Evolutionary conservation across 1,284 basidiomycete genomes (phyloP), one percentile per base, ranked within the genome.

Genomic region (Coriolopsis trogii): DNA sequence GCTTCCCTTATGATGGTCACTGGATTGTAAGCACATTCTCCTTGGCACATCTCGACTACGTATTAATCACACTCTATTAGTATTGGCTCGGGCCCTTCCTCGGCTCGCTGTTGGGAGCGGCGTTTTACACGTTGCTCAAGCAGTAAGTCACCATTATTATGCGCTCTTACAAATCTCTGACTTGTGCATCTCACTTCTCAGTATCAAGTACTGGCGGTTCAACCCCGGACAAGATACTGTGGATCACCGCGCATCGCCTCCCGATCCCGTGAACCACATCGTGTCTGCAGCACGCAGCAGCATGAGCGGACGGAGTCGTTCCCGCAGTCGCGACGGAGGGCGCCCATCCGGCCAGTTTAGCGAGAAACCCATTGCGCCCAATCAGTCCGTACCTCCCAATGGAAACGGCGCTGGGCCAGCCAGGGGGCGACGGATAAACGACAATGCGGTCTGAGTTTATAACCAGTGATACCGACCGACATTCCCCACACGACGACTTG

Each of bases 61-160:
- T 16, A 23, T 40, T 28, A 21, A 26, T 43, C 3, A 9, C 41
- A 21, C 28, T 24, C 2, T 12, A 7, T n/a, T 33, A 71, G 52
- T 84, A 79, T 57, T 85, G 8, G 87, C 84, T 34, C 76, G 88
- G 63, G 71, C 86, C 1, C 85, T 89, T 67, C 86, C 51, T 53
- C 26, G 85, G 87, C 21, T 76, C 82, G 1, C 62, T 86, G 18
- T 72, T 89, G 29, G 84, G 79, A 13, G 72, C 78, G 8, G 73
- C 58, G 2, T 78, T 89, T 61, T 89, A 87, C 64, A 63, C 71
- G 21, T 53, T 78, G 18, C 71, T 87, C 41, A 85, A 86, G 63
- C 74, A 75, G 84, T 82, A 61, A 63, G 79, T 72, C 12, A n/a
- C n/a, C 12, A 12, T 34, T 29, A 13, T 20, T 21, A 53, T 29